Percentiles rank a stretch among this genome's conserved stretches.
phyloP scores from a whole-genome alignment of 2,329 filamentous ascomycete genomes.

The Fusarium cicatricum region DNA sequence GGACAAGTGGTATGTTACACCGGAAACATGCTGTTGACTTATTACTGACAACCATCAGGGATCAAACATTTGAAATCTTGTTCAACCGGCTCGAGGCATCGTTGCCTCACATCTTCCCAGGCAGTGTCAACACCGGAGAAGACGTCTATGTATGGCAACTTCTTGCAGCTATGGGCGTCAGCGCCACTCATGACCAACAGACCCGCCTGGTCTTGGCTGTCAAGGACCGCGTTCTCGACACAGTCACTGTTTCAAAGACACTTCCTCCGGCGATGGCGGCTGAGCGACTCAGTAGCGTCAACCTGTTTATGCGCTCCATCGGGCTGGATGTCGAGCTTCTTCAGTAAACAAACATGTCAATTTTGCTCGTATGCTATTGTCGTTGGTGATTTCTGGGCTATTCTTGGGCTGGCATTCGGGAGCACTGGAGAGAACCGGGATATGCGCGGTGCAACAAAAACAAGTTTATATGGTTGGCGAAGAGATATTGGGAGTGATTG shows the following conservation, averaged over 20 bases:
- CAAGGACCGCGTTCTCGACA: slow-evolving; percentile 98
- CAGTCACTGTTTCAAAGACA: slow-evolving; percentile 86
- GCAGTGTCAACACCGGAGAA: slow-evolving; percentile 86
- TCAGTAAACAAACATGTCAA: slow-evolving; percentile 44
- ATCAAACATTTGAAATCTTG: slow-evolving; percentile 81
- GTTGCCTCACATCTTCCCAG: slow-evolving; percentile 87
- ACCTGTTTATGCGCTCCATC: slow-evolving; percentile 98
- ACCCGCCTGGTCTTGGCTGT: slow-evolving; percentile 93
- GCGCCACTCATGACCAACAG: slow-evolving; percentile 92
- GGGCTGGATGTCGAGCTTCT: slow-evolving; percentile 92
- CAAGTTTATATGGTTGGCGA: slow-evolving; percentile 31
- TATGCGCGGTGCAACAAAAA: slow-evolving; percentile 25
- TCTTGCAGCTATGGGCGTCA: slow-evolving; percentile 92
- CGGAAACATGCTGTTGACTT: background rate
- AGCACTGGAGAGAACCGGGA: slow-evolving; percentile 35
- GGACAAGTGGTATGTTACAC: slow-evolving; percentile 75
- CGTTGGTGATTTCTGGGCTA: slow-evolving; percentile 39
- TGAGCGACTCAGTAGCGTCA: slow-evolving; percentile 88
- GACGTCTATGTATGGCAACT: slow-evolving; percentile 99
- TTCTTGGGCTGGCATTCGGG: slow-evolving; percentile 40
- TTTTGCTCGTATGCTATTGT: slow-evolving; percentile 31
- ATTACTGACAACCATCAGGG: slow-evolving; percentile 60
- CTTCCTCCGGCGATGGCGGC: slow-evolving; percentile 86
- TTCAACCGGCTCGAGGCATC: slow-evolving; percentile 89
- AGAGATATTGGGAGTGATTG: slow-evolving; percentile 30